Evolutionary conservation across 768 basidiomycete genomes (phyloP).

Genomic region (Trametes punicea): DNA sequence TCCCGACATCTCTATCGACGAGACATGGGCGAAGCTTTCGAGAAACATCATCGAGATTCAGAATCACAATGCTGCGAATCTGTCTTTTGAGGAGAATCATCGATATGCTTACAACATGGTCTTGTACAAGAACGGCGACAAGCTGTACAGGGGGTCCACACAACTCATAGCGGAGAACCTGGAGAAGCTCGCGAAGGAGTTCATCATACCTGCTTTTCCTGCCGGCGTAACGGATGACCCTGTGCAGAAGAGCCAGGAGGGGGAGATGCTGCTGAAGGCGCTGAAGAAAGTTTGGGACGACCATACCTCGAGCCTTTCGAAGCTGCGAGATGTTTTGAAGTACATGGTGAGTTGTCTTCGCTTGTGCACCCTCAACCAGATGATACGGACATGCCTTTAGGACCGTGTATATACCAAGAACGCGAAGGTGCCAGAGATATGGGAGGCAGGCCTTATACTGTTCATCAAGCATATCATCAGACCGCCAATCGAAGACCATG

Average conservation of each 20-base stretch:
- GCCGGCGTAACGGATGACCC: slow-evolving; percentile 62
- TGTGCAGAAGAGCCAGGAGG: slow-evolving; percentile 76
- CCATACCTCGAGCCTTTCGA: slow-evolving; percentile 83
- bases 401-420: slow-evolving; percentile 84
- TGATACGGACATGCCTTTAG: slow-evolving; percentile 40
- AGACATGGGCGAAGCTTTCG: slow-evolving; percentile 79
- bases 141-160: slow-evolving; percentile 83
- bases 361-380: not conserved
- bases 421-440: slow-evolving; percentile 74
- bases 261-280: slow-evolving; percentile 81
- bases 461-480: slow-evolving; percentile 82
- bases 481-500: slow-evolving; percentile 77
- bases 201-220: slow-evolving; percentile 83
- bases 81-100: slow-evolving; percentile 93
- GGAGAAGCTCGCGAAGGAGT: slow-evolving; percentile 66
- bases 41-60: slow-evolving; percentile 92
- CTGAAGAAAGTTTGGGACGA: slow-evolving; percentile 89
- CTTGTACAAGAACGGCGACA: slow-evolving; percentile 77
- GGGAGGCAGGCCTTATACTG: slow-evolving; percentile 76
- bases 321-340: slow-evolving; percentile 85
- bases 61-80: slow-evolving; percentile 84
- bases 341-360: slow-evolving; percentile 72
- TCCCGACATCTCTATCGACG: slow-evolving; percentile 70
- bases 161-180: slow-evolving; percentile 80
- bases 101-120: slow-evolving; percentile 95